Evolutionary conservation across 2,329 filamentous ascomycete species (phyloP), one percentile per base, ranked within the genome.

Genomic region (Ophiostoma quercus): DNA sequence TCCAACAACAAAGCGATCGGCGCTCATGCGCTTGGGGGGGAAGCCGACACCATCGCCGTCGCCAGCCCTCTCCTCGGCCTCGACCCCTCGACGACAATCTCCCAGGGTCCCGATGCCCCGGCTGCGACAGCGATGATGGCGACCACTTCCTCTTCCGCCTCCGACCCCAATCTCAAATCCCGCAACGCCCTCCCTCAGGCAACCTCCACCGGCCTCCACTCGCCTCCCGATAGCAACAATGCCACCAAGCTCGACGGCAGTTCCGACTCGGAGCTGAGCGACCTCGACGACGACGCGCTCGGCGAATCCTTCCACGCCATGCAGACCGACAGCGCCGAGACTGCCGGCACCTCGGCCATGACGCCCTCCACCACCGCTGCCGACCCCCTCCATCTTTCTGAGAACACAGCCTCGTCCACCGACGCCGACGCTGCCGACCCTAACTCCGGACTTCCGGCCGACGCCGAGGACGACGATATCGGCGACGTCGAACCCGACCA

Each of bases 401-500:
- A 68, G 9, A 29, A n/a, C 12, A 8, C 57, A 3, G 32, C 60
- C 8, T 11, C 67, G 7, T n/a, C 57, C 57, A 43, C 67, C 32
- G 67, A 2, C 47, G 5, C 51, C 47, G 54, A 57, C 7, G 54
- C 47, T 39, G 16, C 34, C 16, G 62, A 67, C n/a, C 8, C 60
- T 1, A 14, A 41, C 25, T 8, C 54, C 62, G 67, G 51, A 6
- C 12, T 57, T 7, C 22, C 63, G 19, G 32, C 62, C 43, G 72
- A 76, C 25, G 72, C 69, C 25, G 77, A 76, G 25, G 72, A 68
- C 32, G 77, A 79, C 16, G 90, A 92, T 74, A 89, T 91, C 75
- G 91, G 90, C 74, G 91, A 95, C 69, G 85, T 96, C 69, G 83
- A 89, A 66, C 94, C 94, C 0, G 92, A 94, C 77, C 90, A 97